A percentile compares a stretch with the other conserved stretches of the same genome.
phyloP scores from a whole-genome alignment of 345 rosid species.

The Salix arbutifolia region DNA sequence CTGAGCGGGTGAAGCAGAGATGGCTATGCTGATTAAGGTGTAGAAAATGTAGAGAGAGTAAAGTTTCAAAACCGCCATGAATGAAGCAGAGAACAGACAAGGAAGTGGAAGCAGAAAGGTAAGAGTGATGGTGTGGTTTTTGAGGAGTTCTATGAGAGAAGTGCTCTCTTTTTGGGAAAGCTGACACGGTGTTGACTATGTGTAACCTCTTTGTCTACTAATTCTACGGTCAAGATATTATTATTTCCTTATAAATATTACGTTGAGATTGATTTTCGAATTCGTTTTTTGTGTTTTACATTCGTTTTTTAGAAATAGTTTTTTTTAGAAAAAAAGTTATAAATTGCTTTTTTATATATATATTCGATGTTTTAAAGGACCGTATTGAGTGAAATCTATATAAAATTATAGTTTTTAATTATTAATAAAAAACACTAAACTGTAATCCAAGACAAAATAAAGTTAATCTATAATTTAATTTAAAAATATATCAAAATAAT shows the following conservation, averaged over 20 bases:
- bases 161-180: slow-evolving; percentile 41
- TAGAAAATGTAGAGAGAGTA: slow-evolving; percentile 30
- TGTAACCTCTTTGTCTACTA: slow-evolving; percentile 24
- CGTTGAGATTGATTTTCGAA: too few relatives aligned
- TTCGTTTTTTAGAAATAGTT: too few relatives aligned
- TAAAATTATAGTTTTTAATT: too few relatives aligned
- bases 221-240: slow-evolving; percentile 51
- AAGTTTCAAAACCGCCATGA: slow-evolving; percentile 53
- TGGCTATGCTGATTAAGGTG: slow-evolving; percentile 24
- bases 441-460: too few relatives aligned
- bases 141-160: slow-evolving; percentile 29
- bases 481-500: too few relatives aligned
- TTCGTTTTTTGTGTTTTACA: too few relatives aligned
- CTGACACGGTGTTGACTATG: slow-evolving; percentile 51
- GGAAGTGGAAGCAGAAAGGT: slow-evolving; percentile 17
- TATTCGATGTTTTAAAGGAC: too few relatives aligned
- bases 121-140: slow-evolving; percentile 13
- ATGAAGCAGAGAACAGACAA: slow-evolving; percentile 28
- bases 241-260: neutral
- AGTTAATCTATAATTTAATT: too few relatives aligned
- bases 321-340: too few relatives aligned
- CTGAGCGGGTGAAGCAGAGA: neutral
- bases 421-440: too few relatives aligned
- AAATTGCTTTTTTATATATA: too few relatives aligned
- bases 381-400: too few relatives aligned